Evolutionary conservation across 2,329 filamentous ascomycete genomes (phyloP).

Genomic region (Beauveria asiatica): DNA sequence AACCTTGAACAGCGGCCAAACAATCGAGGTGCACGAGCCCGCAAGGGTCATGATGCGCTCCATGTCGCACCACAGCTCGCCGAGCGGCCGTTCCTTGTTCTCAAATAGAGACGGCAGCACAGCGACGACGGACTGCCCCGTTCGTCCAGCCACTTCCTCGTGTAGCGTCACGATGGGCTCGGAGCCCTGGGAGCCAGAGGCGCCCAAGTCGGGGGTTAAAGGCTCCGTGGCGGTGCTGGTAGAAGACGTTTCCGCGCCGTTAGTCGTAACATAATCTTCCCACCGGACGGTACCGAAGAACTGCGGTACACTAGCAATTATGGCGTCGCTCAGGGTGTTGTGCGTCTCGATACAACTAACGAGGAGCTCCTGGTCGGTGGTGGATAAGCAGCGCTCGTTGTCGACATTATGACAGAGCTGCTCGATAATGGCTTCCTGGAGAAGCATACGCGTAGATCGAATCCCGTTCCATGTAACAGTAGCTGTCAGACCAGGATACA

Average conservation of each 20-base stretch:
- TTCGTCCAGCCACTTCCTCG: background rate
- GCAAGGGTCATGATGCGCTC: slow-evolving; percentile 40
- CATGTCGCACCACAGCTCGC: slow-evolving; percentile 21
- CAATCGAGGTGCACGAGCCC: slow-evolving; percentile 38
- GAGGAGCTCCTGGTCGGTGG: slow-evolving; percentile 25
- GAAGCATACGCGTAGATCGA: slow-evolving; percentile 36
- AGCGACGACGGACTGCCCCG: slow-evolving; percentile 2
- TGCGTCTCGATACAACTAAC: slow-evolving; percentile 30
- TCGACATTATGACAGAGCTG: slow-evolving; percentile 30
- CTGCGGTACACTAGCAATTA: slow-evolving; percentile 40
- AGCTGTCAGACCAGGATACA: slow-evolving; percentile 36
- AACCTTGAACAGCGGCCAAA: slow-evolving; percentile 42
- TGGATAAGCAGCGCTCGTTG: slow-evolving; percentile 20
- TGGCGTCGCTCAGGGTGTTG: slow-evolving; percentile 30
- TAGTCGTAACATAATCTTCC: slow-evolving; percentile 23
- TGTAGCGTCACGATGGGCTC: slow-evolving; percentile 6
- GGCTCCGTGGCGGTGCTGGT: background rate
- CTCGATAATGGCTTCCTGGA: slow-evolving; percentile 39
- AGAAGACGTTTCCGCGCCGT: background rate
- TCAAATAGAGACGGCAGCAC: slow-evolving; percentile 16
- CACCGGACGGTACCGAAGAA: slow-evolving; percentile 40
- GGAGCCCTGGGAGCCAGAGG: background rate
- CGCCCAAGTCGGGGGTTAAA: background rate
- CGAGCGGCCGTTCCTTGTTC: slow-evolving; percentile 21
- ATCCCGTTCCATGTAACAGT: slow-evolving; percentile 41